phyloP scores from a whole-genome alignment of 768 basidiomycete species.

The Filobasidium wieringae region DNA sequence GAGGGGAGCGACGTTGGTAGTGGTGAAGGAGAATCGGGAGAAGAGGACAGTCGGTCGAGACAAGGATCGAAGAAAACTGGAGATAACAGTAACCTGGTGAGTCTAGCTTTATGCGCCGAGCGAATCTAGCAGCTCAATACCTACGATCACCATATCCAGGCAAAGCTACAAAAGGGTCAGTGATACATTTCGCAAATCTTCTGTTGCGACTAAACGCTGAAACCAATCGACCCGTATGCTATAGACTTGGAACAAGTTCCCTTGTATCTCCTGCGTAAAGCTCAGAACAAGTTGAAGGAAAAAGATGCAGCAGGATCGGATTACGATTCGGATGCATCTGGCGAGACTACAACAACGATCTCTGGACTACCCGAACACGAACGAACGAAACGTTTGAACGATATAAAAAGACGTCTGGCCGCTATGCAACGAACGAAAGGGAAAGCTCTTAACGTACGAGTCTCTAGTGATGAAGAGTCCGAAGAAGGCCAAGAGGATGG shows the following conservation, averaged over 20 bases:
- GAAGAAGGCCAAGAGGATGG: neutral
- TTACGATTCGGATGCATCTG: slow-evolving; percentile 4
- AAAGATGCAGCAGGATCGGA: slow-evolving; percentile 1
- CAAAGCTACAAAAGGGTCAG: slow-evolving; percentile 25
- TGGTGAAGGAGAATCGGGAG: slow-evolving; percentile 16
- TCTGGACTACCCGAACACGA: slow-evolving; percentile 4
- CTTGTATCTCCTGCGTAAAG: slow-evolving; percentile 54
- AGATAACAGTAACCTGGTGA: slow-evolving; percentile 6
- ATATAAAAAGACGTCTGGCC: slow-evolving; percentile 36
- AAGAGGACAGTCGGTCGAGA: neutral
- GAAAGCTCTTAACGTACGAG: slow-evolving; percentile 38
- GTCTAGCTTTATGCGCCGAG: neutral
- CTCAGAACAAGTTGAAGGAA: slow-evolving; percentile 47
- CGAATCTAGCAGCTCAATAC: neutral
- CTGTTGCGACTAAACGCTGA: neutral
- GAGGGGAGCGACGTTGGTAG: slow-evolving; percentile 13
- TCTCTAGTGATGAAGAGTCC: slow-evolving; percentile 28
- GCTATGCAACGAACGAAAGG: slow-evolving; percentile 31
- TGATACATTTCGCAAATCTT: neutral
- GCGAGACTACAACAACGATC: slow-evolving; percentile 5
- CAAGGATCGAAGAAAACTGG: neutral
- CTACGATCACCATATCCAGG: slow-evolving; percentile 1
- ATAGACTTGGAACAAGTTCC: slow-evolving; percentile 55
- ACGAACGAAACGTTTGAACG: slow-evolving; percentile 13
- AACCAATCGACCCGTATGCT: neutral